Percentiles rank a stretch among this genome's conserved stretches.
phyloP scores from a whole-genome alignment of 768 basidiomycete species.

The Rhodotorula graminis region DNA sequence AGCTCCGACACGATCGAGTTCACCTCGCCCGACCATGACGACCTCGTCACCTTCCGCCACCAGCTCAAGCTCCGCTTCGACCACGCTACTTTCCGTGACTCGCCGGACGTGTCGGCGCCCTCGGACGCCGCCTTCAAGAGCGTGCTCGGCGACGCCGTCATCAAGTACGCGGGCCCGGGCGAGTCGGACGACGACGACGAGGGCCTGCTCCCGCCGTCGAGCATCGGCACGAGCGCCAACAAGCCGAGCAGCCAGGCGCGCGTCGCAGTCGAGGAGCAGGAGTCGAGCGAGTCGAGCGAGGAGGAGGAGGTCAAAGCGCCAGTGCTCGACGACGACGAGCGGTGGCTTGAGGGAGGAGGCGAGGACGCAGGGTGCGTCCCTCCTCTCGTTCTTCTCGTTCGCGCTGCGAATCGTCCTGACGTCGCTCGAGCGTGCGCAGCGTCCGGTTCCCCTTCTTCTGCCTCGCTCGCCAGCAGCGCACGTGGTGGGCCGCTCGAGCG shows the following conservation, averaged over 20 bases:
- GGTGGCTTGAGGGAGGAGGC: slow-evolving; percentile 1
- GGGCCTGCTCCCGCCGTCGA: not conserved
- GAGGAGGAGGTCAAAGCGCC: not conserved
- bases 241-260: not conserved
- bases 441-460: slow-evolving; percentile 11
- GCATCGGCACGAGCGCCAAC: not conserved
- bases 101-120: not conserved
- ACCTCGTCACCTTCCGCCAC: not conserved
- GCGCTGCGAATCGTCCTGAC: not conserved
- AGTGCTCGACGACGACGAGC: slow-evolving; percentile 1
- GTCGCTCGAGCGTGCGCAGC: not conserved
- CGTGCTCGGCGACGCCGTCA: not conserved
- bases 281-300: not conserved
- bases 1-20: not conserved
- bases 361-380: not conserved
- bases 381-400: not conserved
- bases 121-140: slow-evolving; percentile 1
- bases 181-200: slow-evolving; percentile 5
- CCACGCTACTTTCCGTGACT: slow-evolving; percentile 12
- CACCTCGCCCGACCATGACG: not conserved
- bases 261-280: not conserved
- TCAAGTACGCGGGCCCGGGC: not conserved
- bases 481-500: slow-evolving; percentile 19
- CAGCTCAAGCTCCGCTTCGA: slow-evolving; percentile 24
- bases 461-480: not conserved